Evolutionary conservation across 768 basidiomycete genomes (phyloP).

Genomic region (Lanmaoa pseudosensibilis): DNA sequence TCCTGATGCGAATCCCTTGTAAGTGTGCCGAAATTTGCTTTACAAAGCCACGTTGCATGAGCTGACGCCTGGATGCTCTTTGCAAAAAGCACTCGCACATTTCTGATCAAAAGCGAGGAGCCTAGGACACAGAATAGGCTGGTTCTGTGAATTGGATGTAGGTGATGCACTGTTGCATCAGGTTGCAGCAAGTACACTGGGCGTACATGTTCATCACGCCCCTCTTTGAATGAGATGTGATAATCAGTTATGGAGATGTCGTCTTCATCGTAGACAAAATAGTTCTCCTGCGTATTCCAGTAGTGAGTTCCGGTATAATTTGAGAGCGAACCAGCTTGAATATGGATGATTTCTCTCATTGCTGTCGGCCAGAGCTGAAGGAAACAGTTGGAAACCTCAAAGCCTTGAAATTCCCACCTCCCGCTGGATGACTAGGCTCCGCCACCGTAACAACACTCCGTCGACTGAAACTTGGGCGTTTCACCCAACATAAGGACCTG

Average conservation of each 20-base stretch:
- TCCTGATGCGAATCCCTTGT: slow-evolving; percentile 40
- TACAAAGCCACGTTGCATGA: slow-evolving; percentile 5
- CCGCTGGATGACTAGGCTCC: neutral
- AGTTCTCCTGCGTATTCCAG: slow-evolving; percentile 79
- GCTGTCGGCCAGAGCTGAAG: neutral
- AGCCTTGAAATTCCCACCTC: slow-evolving; percentile 7
- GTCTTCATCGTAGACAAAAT: slow-evolving; percentile 52
- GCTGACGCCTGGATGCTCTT: slow-evolving; percentile 1
- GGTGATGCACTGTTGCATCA: neutral
- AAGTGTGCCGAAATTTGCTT: slow-evolving; percentile 69
- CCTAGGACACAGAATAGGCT: slow-evolving; percentile 55
- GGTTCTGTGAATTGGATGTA: slow-evolving; percentile 23
- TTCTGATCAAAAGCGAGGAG: slow-evolving; percentile 68
- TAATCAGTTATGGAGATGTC: slow-evolving; percentile 47
- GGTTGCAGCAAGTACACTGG: neutral
- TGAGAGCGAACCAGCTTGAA: slow-evolving; percentile 68
- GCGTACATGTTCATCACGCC: slow-evolving; percentile 49
- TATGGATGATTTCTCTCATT: slow-evolving; percentile 79
- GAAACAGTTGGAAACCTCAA: neutral
- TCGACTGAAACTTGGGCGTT: neutral
- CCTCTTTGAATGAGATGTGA: slow-evolving; percentile 68
- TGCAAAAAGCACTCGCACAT: slow-evolving; percentile 37
- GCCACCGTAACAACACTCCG: neutral
- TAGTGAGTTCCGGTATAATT: slow-evolving; percentile 77
- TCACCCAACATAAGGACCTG: neutral